Evolutionary conservation across 2,329 filamentous ascomycete genomes (phyloP), one percentile per base, ranked within the genome.

Genomic region (Aspergillus nomiae): DNA sequence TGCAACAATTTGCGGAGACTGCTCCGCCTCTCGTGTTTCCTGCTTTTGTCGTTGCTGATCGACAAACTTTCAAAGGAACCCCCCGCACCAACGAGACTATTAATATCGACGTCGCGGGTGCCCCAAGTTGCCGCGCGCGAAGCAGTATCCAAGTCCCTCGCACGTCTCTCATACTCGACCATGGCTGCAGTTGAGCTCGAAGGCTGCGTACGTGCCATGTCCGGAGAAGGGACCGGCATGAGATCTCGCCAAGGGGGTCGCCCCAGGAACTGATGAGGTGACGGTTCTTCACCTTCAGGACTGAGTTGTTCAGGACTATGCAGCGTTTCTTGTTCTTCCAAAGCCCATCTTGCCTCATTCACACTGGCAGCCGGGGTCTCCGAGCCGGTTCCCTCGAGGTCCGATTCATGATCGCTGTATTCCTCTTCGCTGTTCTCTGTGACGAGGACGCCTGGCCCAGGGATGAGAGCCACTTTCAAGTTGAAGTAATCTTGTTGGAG

Each of bases 61-160:
- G 75, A 82, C 69, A 74, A 72, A 60, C 75, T 74, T 54, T 81
- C 82, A 58, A 83, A 78, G 32, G 82, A 75, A 8, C 78, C 75
- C 28, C 78, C 74, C 19, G 78, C 77, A 53, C 79, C 78, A 24
- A 84, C 73, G 74, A 76, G 80, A 72, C 71, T 78, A 21, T 81
- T 80, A 58, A 85, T 74, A 62, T 87, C 85, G 19, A 81, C 81
- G 59, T 85, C 83, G 68, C 77, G 75, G 32, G 84, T 86, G 26
- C 84, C 84, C 72, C 85, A 81, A 11, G 85, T 87, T 21, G 85
- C 85, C 53, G 82, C 79, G 54, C 85, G 80, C 16, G 85, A 87
- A 51, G 82, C 79, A 10, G 81, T 82, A 57, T 87, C 85, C 19
- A 84, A 76, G 59, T 86, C 84, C 51, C 78, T 81, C 4, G 82